phyloP scores from a whole-genome alignment of 1,284 basidiomycete genomes.

The Naganishia sp. region DNA sequence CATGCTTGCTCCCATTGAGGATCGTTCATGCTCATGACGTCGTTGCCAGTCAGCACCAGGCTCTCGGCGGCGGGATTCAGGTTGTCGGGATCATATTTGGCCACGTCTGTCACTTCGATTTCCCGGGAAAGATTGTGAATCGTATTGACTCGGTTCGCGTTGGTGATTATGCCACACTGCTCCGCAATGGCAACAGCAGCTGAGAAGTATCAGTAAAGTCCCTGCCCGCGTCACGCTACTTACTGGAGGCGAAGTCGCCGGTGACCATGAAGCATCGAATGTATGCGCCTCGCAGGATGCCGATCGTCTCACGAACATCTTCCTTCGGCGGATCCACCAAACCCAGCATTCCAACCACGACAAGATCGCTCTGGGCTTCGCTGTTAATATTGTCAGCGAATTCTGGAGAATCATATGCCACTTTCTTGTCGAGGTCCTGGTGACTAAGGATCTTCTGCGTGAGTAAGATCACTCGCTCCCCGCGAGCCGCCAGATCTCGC shows the following conservation, averaged over 20 bases:
- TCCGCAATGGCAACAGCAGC: conserved; percentile 65
- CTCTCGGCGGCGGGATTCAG: conserved; percentile 37
- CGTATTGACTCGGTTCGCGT: conserved; percentile 55
- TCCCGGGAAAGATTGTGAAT: conserved; percentile 52
- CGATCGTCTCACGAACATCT: conserved; percentile 62
- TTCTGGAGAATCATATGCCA: conserved; percentile 49
- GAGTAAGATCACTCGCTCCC: conserved; percentile 63
- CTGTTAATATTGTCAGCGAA: conserved; percentile 49
- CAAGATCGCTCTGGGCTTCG: conserved; percentile 55
- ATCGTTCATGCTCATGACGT: conserved; percentile 58
- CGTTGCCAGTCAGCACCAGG: conserved; percentile 60
- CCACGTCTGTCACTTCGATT: conserved; percentile 33
- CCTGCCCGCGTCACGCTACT: conserved; percentile 29
- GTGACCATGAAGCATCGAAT: conserved; percentile 71
- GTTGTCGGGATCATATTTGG: conserved; percentile 40
- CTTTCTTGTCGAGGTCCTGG: conserved; percentile 33
- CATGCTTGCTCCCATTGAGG: conserved; percentile 60
- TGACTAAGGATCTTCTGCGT: conserved; percentile 50
- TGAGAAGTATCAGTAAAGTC: conserved; percentile 43
- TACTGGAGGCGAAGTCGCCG: conserved; percentile 41
- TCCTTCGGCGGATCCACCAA: conserved; percentile 65
- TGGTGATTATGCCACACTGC: conserved; percentile 64
- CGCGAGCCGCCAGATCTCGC: conserved; percentile 60
- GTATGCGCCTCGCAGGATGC: conserved; percentile 62
- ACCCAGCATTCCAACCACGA: conserved; percentile 65